Percentiles rank a stretch among this genome's conserved stretches.
Conservation (phyloP, 345 rosid genomes). For the Acer campestre region DNA sequence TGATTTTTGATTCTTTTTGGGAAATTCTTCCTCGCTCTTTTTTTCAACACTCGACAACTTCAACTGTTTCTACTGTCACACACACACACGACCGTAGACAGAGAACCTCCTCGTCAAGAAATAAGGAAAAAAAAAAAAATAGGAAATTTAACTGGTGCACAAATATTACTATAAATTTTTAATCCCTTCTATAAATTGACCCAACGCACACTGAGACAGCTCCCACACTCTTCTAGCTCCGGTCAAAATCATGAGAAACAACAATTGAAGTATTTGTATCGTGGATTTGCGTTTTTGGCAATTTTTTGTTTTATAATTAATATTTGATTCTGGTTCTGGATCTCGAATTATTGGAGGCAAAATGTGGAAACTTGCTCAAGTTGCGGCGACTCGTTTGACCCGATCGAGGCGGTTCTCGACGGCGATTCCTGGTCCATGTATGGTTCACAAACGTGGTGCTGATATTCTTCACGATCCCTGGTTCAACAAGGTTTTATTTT, state of each 20-base stretch:
- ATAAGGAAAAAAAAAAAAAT: neutral
- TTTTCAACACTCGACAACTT: slow-evolving; percentile 7
- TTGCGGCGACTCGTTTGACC: slow-evolving; percentile 41
- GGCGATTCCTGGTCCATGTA: slow-evolving; percentile 90
- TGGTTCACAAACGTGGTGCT: slow-evolving; percentile 93
- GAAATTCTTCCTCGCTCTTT: neutral
- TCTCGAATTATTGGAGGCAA: slow-evolving; percentile 30
- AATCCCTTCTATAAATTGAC: slow-evolving; percentile 14
- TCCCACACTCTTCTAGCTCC: neutral
- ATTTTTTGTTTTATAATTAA: neutral
- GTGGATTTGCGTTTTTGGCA: neutral
- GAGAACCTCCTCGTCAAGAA: neutral
- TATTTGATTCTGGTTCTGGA: slow-evolving; percentile 26
- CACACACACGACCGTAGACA: neutral
- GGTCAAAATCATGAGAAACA: slow-evolving; percentile 1
- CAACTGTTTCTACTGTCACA: neutral
- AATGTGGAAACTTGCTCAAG: slow-evolving; percentile 71
- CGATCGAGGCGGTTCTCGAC: slow-evolving; percentile 72
- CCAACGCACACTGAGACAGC: neutral
- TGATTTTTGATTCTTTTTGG: no score
- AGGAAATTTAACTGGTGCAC: neutral
- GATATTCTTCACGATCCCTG: slow-evolving; percentile 99
- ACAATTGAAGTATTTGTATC: neutral
- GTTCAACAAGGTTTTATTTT: slow-evolving; percentile 77
- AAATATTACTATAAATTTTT: neutral